Percentiles rank a stretch among this genome's conserved stretches.
Conservation (phyloP, 139 green algal species). For the Chlorella sp. region DNA sequence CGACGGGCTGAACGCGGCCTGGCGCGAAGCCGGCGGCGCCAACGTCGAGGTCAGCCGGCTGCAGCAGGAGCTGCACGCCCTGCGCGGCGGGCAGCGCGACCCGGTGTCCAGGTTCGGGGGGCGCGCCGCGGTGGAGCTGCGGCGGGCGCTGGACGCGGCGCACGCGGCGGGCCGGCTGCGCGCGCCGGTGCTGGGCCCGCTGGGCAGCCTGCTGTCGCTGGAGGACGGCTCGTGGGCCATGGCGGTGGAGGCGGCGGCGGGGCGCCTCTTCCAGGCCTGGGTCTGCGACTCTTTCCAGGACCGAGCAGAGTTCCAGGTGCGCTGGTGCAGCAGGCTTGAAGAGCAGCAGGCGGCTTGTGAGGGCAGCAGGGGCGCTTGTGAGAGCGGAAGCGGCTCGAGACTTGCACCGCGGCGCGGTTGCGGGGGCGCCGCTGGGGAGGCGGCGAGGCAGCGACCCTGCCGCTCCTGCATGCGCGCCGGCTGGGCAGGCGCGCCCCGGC, state of each 20-base stretch:
- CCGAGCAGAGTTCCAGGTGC: too few species aligned
- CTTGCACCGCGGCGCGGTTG: too few species aligned
- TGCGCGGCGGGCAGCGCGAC: slow-evolving; percentile 1
- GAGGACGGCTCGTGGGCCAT: slow-evolving; percentile 31
- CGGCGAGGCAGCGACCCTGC: too few species aligned
- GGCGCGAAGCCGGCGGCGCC: not conserved
- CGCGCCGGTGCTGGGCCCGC: slow-evolving; percentile 35
- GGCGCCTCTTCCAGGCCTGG: not conserved
- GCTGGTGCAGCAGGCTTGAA: too few species aligned
- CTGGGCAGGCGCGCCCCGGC: too few species aligned
- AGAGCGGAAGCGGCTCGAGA: too few species aligned
- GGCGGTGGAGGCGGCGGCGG: slow-evolving; percentile 30
- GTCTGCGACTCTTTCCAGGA: too few species aligned
- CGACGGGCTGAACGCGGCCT: not conserved
- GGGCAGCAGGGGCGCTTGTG: too few species aligned
- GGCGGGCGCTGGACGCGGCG: not conserved
- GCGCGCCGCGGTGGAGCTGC: not conserved
- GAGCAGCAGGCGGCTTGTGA: too few species aligned
- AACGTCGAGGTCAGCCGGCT: not conserved
- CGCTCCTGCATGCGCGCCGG: too few species aligned
- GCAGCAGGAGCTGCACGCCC: not conserved
- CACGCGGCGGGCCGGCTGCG: slow-evolving; percentile 22
- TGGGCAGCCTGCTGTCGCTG: slow-evolving; percentile 34
- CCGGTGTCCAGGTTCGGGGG: slow-evolving; percentile 25
- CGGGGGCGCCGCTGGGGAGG: too few species aligned